Evolutionary conservation across 2,329 filamentous ascomycete species (phyloP), one percentile per base, ranked within the genome.

Genomic region (Rosellinia necatrix): DNA sequence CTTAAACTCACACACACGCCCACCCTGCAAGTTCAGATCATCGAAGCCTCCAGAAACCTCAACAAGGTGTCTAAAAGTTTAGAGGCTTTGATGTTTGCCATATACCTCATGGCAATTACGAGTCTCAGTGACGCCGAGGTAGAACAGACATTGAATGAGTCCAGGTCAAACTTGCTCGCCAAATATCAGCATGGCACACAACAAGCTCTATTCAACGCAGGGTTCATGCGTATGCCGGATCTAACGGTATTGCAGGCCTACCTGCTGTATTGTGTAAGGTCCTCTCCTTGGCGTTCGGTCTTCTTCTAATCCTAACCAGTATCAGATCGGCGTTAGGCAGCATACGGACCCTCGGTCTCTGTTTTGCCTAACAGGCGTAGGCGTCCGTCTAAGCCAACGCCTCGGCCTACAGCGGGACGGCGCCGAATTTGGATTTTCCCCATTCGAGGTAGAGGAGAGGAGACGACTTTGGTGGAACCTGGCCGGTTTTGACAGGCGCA

Each of bases 401-500:
- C 81, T 91, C 73, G 86, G 86, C 3, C 76, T 90, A n/a, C 84
- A 90, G 60, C 80, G 78, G 34, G 87, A 91, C 66, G 78, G 81
- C 1, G 75, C 74, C 1, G 76, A 82, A 52, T 81, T 80, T 48
- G 64, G 69, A 59, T 64, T 84, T 2, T 75, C 72, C 3, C 80
- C 76, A 27, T 89, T 85, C 50, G 87, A 91, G 64, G 80, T 83
- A 3, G 88, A 91, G 71, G 81, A 89, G 71, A 81, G 87, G n/a
- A 81, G 88, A 46, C 79, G 88, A 32, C 74, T 91, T 1, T 91
- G 87, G 88, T 91, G 87, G 87, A 83, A 85, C 27, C 76, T 92
- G 13, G 78, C 87, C 12, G 76, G 84, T 22, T 87, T 90, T 61
- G 89, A 92, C 69, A 78, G 81, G 57, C 85, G 88, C 19, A 81